A percentile compares a stretch with the other conserved stretches of the same genome.
phyloP scores from a whole-genome alignment of 257 asterid genomes.

The Rehmannia glutinosa region DNA sequence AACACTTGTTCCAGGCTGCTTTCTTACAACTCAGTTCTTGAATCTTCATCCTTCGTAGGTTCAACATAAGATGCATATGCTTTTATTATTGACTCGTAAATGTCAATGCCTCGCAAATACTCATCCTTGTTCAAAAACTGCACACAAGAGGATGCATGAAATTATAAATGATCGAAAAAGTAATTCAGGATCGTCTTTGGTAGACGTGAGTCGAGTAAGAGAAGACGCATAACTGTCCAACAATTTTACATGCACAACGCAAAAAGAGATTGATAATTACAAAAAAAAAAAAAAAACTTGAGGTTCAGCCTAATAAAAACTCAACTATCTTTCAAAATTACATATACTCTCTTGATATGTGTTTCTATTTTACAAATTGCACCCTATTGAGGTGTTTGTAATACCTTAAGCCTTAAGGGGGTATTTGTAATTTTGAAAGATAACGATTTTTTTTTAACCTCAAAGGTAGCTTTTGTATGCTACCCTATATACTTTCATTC shows the following conservation, averaged over 20 bases:
- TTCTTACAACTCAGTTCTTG: slow-evolving; percentile 60
- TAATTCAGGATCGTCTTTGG: neutral
- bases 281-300: no score
- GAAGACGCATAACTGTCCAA: no score
- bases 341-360: no score
- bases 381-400: no score
- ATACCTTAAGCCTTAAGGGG: no score
- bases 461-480: no score
- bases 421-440: no score
- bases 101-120: slow-evolving; percentile 71
- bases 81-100: slow-evolving; percentile 72
- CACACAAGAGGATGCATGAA: slow-evolving; percentile 17
- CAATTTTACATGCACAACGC: neutral
- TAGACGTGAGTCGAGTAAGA: neutral
- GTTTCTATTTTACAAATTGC: no score
- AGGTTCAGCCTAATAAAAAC: no score
- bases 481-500: no score
- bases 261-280: neutral
- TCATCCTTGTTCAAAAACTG: slow-evolving; percentile 93
- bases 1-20: slow-evolving; percentile 4
- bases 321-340: no score
- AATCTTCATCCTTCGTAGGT: slow-evolving; percentile 36
- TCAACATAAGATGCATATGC: slow-evolving; percentile 60
- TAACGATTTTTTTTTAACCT: no score
- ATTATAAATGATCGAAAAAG: neutral